These are phyloP conservation scores for Aspergillus luchuensis DNA, from an alignment of 2,329 filamentous ascomycete species.

Conservation along the genomic window DNA sequence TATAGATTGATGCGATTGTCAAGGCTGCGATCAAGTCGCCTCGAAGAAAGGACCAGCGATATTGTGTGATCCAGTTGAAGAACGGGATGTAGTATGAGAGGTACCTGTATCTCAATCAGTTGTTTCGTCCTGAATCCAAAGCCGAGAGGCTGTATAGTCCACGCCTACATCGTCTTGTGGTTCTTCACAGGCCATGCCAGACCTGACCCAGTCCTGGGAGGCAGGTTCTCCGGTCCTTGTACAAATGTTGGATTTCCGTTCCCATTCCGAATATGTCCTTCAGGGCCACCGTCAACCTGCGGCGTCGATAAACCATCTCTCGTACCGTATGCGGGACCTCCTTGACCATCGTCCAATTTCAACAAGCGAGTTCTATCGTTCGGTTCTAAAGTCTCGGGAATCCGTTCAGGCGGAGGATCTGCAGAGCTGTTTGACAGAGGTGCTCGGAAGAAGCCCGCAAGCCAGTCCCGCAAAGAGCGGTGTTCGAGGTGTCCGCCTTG, in stretches of 20 bases:
- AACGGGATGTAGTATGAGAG: slow-evolving; percentile 91
- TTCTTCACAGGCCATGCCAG: slow-evolving; percentile 73
- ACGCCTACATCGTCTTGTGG: slow-evolving; percentile 69
- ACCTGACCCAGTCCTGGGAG: slow-evolving; percentile 68
- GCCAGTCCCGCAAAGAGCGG: slow-evolving; percentile 35
- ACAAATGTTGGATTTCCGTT: slow-evolving; percentile 41
- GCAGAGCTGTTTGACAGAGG: slow-evolving; percentile 15
- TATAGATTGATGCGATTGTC: slow-evolving; percentile 98
- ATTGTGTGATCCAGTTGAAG: slow-evolving; percentile 86
- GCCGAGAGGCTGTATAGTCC: neutral
- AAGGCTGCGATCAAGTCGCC: slow-evolving; percentile 86
- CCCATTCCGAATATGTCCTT: slow-evolving; percentile 12
- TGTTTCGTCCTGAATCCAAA: neutral
- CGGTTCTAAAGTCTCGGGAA: slow-evolving; percentile 20
- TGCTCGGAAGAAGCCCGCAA: slow-evolving; percentile 35
- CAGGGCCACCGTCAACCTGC: slow-evolving; percentile 37
- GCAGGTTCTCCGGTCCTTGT: slow-evolving; percentile 65
- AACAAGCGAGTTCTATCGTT: slow-evolving; percentile 42
- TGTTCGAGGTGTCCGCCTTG: slow-evolving; percentile 22
- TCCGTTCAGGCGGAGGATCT: slow-evolving; percentile 16
- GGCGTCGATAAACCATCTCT: slow-evolving; percentile 53
- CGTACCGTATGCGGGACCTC: slow-evolving; percentile 42
- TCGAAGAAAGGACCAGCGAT: slow-evolving; percentile 75
- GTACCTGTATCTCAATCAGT: slow-evolving; percentile 60
- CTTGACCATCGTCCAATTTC: slow-evolving; percentile 40